Evolutionary conservation across 75 land plant species (phyloP).

Genomic region (Isoetes taiwanensis): DNA sequence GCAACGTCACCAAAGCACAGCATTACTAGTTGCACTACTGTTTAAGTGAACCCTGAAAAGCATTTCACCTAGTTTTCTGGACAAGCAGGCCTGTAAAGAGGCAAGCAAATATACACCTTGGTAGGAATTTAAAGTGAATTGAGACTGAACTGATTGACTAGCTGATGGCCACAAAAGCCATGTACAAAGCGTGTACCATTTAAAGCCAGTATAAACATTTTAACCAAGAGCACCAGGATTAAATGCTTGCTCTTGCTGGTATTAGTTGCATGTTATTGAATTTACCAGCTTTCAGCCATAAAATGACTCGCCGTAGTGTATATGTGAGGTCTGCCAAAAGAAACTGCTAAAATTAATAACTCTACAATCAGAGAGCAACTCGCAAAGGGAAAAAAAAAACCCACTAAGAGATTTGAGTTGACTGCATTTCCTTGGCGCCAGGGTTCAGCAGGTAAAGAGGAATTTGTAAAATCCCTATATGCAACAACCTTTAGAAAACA

Average conservation of each 20-base stretch:
- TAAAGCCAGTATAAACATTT: conserved; percentile 1
- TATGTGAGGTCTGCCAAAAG: not conserved
- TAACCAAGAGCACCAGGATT: not conserved
- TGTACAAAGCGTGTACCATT: not conserved
- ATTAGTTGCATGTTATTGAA: conserved; percentile 39
- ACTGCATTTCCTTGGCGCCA: not conserved
- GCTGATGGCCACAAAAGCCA: not conserved
- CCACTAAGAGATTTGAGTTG: conserved; percentile 1
- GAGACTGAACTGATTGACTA: conserved; percentile 13
- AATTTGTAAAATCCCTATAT: conserved; percentile 96
- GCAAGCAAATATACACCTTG: conserved; percentile 3
- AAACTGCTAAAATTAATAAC: not conserved
- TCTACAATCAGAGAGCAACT: not conserved
- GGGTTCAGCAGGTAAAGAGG: conserved; percentile 9
- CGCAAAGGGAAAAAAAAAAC: not conserved
- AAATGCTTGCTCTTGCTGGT: conserved; percentile 39
- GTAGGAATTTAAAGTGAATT: conserved; percentile 18
- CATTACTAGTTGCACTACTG: conserved; percentile 51
- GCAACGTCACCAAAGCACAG: conserved; percentile 85
- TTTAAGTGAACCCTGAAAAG: conserved; percentile 38
- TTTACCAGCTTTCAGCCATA: conserved; percentile 67
- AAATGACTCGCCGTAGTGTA: conserved; percentile 30
- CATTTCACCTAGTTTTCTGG: not conserved
- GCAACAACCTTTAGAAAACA: too few relatives aligned
- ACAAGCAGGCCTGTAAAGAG: not conserved